Conservation (phyloP, 2,329 filamentous ascomycete species). For the Aspergillus sojae region DNA sequence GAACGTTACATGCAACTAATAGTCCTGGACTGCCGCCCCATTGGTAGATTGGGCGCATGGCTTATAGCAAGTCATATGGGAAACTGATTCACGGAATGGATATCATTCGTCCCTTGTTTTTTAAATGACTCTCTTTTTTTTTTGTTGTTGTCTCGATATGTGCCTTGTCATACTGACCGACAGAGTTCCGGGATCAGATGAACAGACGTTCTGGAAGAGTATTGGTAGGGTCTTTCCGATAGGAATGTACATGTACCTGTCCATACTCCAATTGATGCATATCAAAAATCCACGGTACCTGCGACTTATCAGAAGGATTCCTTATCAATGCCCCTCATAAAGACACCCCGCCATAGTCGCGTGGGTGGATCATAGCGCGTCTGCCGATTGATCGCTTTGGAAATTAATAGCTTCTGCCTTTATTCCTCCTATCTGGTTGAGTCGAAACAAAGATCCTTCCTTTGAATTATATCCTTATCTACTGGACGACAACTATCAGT, state of each 20-base stretch:
- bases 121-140: background rate
- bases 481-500: background rate
- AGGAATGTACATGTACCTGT: too few relatives aligned
- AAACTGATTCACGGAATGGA: background rate
- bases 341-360: conserved; percentile 25
- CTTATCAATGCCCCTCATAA: conserved; percentile 27
- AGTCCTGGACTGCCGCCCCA: conserved; percentile 8
- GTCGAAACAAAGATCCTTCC: background rate
- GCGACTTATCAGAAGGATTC: conserved; percentile 22
- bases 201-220: background rate
- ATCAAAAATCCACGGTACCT: conserved; percentile 7
- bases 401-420: background rate
- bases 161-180: background rate
- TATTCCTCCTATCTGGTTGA: conserved; percentile 2
- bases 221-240: conserved; percentile 1
- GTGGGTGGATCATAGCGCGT: conserved; percentile 26
- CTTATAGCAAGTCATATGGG: conserved; percentile 3
- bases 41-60: conserved; percentile 15
- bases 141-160: background rate
- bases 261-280: background rate
- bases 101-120: background rate
- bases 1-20: conserved; percentile 20
- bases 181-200: background rate
- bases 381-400: conserved; percentile 19
- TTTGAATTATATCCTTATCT: conserved; percentile 3